These are phyloP conservation scores for Xylariaceae sp. DNA, from an alignment of 2,329 filamentous ascomycete species.

Conservation along the genomic window DNA sequence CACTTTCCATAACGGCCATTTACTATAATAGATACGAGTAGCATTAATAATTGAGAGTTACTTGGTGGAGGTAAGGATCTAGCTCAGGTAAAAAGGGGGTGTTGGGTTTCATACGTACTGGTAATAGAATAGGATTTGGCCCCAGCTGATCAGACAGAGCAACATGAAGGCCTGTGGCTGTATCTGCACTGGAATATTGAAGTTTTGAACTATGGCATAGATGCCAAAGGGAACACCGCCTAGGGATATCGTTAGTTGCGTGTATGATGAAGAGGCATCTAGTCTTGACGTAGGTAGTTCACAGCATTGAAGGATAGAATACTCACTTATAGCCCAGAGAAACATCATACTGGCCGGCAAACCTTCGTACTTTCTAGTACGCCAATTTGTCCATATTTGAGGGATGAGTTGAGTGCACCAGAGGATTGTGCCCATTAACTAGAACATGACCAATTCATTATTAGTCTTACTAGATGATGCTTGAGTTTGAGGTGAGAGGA, in stretches of 20 bases:
- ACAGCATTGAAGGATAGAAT: not conserved
- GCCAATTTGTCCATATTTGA: conserved; percentile 59
- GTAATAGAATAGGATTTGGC: conserved; percentile 35
- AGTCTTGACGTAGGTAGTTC: too few species aligned
- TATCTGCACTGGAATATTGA: conserved; percentile 41
- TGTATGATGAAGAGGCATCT: too few species aligned
- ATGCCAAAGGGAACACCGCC: conserved; percentile 40
- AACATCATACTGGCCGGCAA: conserved; percentile 59
- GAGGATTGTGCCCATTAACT: conserved; percentile 33
- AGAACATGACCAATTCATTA: conserved; percentile 3
- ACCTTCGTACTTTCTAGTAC: conserved; percentile 57
- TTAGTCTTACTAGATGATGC: not conserved
- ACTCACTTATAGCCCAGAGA: conserved; percentile 55
- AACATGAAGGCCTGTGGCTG: conserved; percentile 40
- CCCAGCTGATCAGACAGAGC: conserved; percentile 37
- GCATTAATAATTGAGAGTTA: not conserved
- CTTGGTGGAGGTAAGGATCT: not conserved
- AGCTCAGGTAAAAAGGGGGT: too few species aligned
- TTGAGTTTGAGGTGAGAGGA: conserved; percentile 8
- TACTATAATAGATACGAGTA: conserved; percentile 27
- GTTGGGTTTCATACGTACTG: too few species aligned
- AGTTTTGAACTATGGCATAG: conserved; percentile 38
- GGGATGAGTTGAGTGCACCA: conserved; percentile 40
- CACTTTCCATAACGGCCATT: conserved; percentile 46
- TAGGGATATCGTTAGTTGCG: conserved; percentile 10